Evolutionary conservation across 108 stramenopile genomes (phyloP).

Genomic region (Nannochloropsis oceanica): DNA sequence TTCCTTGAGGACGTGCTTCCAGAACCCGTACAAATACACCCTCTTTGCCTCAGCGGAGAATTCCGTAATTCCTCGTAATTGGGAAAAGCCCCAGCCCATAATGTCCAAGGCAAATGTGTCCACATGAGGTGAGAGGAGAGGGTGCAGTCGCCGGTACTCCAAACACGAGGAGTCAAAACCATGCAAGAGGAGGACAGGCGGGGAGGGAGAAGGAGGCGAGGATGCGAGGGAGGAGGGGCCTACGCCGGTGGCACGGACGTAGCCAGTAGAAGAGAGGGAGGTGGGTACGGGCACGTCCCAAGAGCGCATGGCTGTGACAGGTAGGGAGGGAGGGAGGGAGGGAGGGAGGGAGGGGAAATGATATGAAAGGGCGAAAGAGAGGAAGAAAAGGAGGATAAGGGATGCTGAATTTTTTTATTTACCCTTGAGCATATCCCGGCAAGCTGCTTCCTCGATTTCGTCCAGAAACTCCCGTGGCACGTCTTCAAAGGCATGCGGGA

Average conservation of each 20-base stretch:
- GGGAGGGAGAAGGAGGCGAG: background rate
- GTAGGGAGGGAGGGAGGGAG: background rate
- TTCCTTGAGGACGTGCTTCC: conserved; percentile 10
- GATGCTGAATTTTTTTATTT: too few species aligned
- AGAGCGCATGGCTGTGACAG: background rate
- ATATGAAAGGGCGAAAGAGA: background rate
- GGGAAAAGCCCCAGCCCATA: conserved; percentile 83
- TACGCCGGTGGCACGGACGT: background rate
- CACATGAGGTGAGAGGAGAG: conserved; percentile 20
- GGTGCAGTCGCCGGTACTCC: conserved; percentile 60
- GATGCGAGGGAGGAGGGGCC: background rate
- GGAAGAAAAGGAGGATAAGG: background rate
- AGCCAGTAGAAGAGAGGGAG: background rate
- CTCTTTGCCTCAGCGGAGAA: conserved; percentile 76
- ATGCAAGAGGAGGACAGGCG: conserved; percentile 18
- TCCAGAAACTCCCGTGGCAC: too few species aligned
- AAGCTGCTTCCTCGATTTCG: too few species aligned
- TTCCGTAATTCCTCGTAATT: conserved; percentile 38
- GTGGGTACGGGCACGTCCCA: background rate
- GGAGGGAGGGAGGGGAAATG: background rate
- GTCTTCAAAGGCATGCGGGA: too few species aligned
- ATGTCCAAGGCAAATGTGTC: conserved; percentile 79
- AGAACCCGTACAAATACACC: conserved; percentile 54
- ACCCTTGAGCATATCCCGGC: too few species aligned
- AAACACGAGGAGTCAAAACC: conserved; percentile 79